These are phyloP conservation scores for Alternaria sp. DNA, from an alignment of 2,329 filamentous ascomycete species.

Conservation along the genomic window DNA sequence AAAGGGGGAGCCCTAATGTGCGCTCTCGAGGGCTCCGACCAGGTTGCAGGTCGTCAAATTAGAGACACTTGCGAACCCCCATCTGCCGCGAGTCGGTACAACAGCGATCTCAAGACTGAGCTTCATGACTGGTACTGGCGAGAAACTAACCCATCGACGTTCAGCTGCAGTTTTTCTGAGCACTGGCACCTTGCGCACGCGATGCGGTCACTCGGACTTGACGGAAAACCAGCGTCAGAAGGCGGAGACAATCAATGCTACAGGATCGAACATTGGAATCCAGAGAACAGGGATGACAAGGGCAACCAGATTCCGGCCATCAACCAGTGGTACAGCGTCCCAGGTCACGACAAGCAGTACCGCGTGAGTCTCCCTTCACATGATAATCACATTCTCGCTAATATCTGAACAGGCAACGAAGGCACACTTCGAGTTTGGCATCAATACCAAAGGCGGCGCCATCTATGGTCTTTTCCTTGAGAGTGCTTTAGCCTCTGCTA, in stretches of 20 bases:
- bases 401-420: constrained; percentile 19
- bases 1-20: constrained; percentile 26
- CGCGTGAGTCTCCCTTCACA: constrained; percentile 7
- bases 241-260: constrained; percentile 27
- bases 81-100: constrained; percentile 27
- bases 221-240: constrained; percentile 11
- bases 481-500: constrained; percentile 14
- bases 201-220: constrained; percentile 17
- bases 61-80: constrained; percentile 23
- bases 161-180: constrained; percentile 18
- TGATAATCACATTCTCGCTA: neutral
- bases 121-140: constrained; percentile 29
- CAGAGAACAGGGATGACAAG: constrained; percentile 5
- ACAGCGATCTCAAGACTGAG: constrained; percentile 19
- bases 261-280: constrained; percentile 26
- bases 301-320: constrained; percentile 16
- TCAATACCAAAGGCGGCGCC: constrained; percentile 21
- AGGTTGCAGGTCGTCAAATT: constrained; percentile 20
- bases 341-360: constrained; percentile 14
- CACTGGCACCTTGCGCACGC: constrained; percentile 21
- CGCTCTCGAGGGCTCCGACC: constrained; percentile 18
- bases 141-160: constrained; percentile 7
- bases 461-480: constrained; percentile 25
- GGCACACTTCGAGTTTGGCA: constrained; percentile 26
- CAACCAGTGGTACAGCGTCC: constrained; percentile 28